Conservation (phyloP, 2,329 filamentous ascomycete species). For the Neodidymelliopsis sp. region DNA sequence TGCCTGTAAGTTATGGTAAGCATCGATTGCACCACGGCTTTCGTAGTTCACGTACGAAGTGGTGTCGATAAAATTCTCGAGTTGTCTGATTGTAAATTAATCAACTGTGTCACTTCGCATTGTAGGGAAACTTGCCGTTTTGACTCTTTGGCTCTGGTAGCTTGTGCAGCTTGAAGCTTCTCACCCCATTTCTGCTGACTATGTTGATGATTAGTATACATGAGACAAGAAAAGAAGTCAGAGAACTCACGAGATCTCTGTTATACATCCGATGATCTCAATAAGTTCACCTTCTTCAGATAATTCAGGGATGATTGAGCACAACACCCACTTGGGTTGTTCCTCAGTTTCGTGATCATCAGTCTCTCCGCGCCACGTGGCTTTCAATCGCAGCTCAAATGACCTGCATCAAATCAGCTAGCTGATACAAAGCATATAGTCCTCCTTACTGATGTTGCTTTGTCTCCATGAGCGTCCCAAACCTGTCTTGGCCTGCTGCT, state of each 20-base stretch:
- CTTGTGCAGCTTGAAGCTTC: slow-evolving; percentile 38
- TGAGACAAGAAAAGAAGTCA: no score
- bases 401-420: slow-evolving; percentile 17
- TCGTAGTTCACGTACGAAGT: slow-evolving; percentile 21
- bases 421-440: not conserved
- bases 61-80: slow-evolving; percentile 46
- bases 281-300: slow-evolving; percentile 30
- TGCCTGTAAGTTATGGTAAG: slow-evolving; percentile 21
- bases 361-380: slow-evolving; percentile 32
- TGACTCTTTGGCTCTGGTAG: slow-evolving; percentile 28
- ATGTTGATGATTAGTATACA: no score
- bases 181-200: slow-evolving; percentile 49
- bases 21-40: not conserved
- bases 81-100: no score
- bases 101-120: no score
- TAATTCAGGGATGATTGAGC: slow-evolving; percentile 40
- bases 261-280: slow-evolving; percentile 45
- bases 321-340: slow-evolving; percentile 41
- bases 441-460: slow-evolving; percentile 34
- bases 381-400: slow-evolving; percentile 50
- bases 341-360: slow-evolving; percentile 17
- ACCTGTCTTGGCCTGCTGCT: slow-evolving; percentile 22
- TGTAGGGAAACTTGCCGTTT: no score
- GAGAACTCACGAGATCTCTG: slow-evolving; percentile 50
- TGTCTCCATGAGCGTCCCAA: slow-evolving; percentile 20